Evolutionary conservation across 306 rosid genomes (phyloP).

Genomic region (Geum urbanum): DNA sequence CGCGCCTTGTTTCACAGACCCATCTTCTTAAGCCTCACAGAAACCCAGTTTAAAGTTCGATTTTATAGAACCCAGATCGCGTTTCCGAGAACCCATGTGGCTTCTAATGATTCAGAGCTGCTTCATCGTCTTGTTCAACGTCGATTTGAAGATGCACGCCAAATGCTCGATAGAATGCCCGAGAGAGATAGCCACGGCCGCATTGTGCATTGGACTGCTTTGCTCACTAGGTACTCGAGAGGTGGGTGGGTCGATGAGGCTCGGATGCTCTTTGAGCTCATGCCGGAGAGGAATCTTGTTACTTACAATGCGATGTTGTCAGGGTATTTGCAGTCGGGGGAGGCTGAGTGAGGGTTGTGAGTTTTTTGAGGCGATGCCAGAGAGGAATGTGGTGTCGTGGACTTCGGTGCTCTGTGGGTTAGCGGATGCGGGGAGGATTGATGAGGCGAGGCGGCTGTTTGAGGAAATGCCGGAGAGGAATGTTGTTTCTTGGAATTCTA

Average conservation of each 20-base stretch:
- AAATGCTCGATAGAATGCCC: conserved; percentile 33
- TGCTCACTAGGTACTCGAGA: conserved; percentile 43
- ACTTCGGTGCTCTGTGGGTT: conserved; percentile 56
- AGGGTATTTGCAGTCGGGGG: conserved; percentile 48
- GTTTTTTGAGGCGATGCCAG: conserved; percentile 50
- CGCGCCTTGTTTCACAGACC: conserved; percentile 26
- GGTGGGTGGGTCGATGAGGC: conserved; percentile 45
- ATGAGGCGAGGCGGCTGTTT: conserved; percentile 51
- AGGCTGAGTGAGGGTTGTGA: conserved; percentile 41
- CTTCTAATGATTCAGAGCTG: conserved; percentile 38
- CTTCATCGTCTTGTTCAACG: conserved; percentile 33
- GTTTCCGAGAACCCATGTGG: conserved; percentile 9
- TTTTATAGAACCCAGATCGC: conserved; percentile 17
- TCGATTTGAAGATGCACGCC: conserved; percentile 43
- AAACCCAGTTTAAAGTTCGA: background rate
- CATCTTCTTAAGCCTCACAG: conserved; percentile 6
- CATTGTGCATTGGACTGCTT: conserved; percentile 50
- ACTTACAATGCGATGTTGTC: conserved; percentile 61
- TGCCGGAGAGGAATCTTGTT: conserved; percentile 57
- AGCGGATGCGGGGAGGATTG: conserved; percentile 40
- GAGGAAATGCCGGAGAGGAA: conserved; percentile 69
- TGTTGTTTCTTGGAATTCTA: conserved; percentile 62
- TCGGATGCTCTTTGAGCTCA: conserved; percentile 47
- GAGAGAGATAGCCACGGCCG: conserved; percentile 29
- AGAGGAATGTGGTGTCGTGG: conserved; percentile 76